Evolutionary conservation across 2,329 filamentous ascomycete species (phyloP).

Genomic region (Alternaria sp.): DNA sequence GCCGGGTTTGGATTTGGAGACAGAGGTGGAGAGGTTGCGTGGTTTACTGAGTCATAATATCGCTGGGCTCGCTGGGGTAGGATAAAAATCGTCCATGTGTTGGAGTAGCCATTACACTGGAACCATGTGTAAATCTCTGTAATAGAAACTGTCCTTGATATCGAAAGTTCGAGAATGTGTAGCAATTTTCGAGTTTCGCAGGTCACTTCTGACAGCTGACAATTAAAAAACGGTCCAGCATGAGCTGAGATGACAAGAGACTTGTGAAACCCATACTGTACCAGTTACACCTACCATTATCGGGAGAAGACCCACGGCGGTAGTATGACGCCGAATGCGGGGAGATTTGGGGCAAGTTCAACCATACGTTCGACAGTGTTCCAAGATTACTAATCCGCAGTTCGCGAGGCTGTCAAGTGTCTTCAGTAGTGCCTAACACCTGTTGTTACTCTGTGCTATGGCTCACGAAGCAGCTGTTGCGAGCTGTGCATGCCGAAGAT

Average conservation of each 20-base stretch:
- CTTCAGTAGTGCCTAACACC: neutral
- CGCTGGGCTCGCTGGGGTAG: neutral
- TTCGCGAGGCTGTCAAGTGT: neutral
- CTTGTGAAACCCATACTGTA: neutral
- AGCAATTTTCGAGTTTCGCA: neutral
- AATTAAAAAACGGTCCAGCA: neutral
- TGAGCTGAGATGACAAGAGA: neutral
- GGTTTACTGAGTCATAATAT: neutral
- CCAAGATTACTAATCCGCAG: neutral
- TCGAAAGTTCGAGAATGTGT: neutral
- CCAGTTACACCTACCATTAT: neutral
- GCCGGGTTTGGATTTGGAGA: neutral
- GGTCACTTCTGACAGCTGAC: neutral
- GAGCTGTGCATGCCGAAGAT: neutral
- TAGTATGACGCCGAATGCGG: neutral
- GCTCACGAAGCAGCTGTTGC: neutral
- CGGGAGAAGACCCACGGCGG: neutral
- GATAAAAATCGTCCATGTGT: neutral
- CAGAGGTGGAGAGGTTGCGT: constrained; percentile 1
- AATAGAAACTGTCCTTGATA: neutral
- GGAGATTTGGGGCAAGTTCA: neutral
- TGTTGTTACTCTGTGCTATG: neutral
- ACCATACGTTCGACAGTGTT: neutral
- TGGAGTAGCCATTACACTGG: neutral
- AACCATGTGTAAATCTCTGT: neutral